Evolutionary conservation across 208 protist genomes (phyloP), one percentile per base, ranked within the genome.

Genomic region (Leishmania tarentolae): DNA sequence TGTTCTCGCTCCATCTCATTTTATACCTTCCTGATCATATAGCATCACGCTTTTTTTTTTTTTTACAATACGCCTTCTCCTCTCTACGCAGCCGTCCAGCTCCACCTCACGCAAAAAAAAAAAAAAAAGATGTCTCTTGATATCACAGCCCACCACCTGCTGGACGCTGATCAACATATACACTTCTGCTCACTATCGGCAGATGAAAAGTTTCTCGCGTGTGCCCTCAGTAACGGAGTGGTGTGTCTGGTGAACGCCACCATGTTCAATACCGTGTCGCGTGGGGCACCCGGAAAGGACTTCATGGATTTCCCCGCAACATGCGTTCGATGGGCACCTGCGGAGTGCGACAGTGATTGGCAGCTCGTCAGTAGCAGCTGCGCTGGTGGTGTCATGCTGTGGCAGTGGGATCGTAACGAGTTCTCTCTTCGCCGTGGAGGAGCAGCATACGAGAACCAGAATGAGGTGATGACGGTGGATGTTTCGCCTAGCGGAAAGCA

Each of bases 381-480:
- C 72, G 83, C 72, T 2, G 95, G 95, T 5, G 86, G 70, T 2
- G 85, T 98, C 21, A 89, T 94, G 71, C 47, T 89, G 63, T 98
- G 93, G 93, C 37, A 73, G 8, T 94, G 83, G 81, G 87, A 96
- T 75, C 79, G 75, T 24, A 44, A 56, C 13, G 63, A 74, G 21
- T 28, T 88, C 21, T 74, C 91, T 7, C 77, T 85, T 3, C 74
- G 46, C 44, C 81, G 86, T 7, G 78, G 82, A 37, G 56, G 61
- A 24, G 61, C 24, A 13, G 79, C 88, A 11, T 59, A 63, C 35
- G 94, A 98, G 69, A 47, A 82, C 6, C 81, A 82, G 0, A 98
- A 98, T 79, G 93, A 98, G 73, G 89, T 92, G 5, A 87, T 84
- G 47, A 83, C 85, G 6, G 53, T 97, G 5, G 94, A 97, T 53